A percentile compares a stretch with the other conserved stretches of the same genome.
Evolutionary conservation across 441 rosid genomes (phyloP).

Genomic region (Flueggea neowawraea): DNA sequence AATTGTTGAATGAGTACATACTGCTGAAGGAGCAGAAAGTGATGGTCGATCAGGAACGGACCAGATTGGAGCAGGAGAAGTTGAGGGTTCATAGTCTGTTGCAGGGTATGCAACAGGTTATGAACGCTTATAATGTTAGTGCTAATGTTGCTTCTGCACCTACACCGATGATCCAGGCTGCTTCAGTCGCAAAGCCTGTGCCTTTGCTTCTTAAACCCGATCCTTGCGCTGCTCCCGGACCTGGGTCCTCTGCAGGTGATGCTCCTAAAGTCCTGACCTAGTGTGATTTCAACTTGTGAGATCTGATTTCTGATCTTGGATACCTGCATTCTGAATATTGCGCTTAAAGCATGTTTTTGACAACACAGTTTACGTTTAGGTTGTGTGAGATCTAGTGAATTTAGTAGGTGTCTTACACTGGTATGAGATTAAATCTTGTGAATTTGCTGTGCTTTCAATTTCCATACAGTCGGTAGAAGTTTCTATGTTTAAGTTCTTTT

Average conservation of each 20-base stretch:
- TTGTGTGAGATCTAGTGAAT: too few species aligned
- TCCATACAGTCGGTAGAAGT: too few species aligned
- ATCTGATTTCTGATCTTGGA: background rate
- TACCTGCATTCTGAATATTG: too few species aligned
- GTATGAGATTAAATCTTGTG: too few species aligned
- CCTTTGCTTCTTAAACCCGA: background rate
- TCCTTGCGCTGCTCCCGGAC: conserved; percentile 16
- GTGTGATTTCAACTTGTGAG: background rate
- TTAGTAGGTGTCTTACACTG: too few species aligned
- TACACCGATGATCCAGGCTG: conserved; percentile 29
- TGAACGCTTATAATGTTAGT: conserved; percentile 59
- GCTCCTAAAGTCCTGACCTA: background rate
- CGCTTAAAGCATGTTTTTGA: too few species aligned
- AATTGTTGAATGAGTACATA: conserved; percentile 67
- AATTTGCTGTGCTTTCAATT: too few species aligned
- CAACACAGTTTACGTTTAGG: too few species aligned
- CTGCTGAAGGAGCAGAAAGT: conserved; percentile 67
- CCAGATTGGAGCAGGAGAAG: conserved; percentile 58
- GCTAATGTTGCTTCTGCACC: background rate
- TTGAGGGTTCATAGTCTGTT: conserved; percentile 56
- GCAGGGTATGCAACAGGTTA: conserved; percentile 74
- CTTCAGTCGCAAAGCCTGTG: conserved; percentile 18
- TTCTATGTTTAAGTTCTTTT: too few species aligned
- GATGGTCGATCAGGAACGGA: conserved; percentile 57
- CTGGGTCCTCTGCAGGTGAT: conserved; percentile 1